Conservation (phyloP, 306 rosid genomes). For the Ochetophila trinervis region DNA sequence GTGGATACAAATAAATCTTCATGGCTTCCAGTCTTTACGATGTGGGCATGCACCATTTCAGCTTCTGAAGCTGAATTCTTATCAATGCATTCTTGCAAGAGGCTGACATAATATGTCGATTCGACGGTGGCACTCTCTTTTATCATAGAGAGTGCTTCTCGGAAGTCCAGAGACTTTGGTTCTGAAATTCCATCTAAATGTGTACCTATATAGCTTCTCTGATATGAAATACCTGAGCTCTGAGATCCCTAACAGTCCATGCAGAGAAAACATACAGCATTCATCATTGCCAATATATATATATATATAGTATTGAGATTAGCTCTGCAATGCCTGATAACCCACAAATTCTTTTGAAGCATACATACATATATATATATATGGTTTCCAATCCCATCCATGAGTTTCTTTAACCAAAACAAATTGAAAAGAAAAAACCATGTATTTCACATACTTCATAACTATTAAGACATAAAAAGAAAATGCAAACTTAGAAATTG, state of each 20-base stretch:
- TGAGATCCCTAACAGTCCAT: constrained; percentile 23
- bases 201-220: constrained; percentile 43
- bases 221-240: constrained; percentile 49
- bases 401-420: too few species aligned
- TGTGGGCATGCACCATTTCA: constrained; percentile 58
- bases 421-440: too few species aligned
- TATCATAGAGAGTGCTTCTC: constrained; percentile 45
- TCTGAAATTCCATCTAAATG: constrained; percentile 40
- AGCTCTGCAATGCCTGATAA: too few species aligned
- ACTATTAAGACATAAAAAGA: too few species aligned
- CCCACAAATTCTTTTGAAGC: too few species aligned
- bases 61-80: constrained; percentile 37
- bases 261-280: too few species aligned
- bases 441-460: too few species aligned
- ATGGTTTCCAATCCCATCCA: too few species aligned
- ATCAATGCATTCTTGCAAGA: constrained; percentile 65
- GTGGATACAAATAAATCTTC: constrained; percentile 50
- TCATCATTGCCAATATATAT: too few species aligned
- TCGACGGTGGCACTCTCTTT: constrained; percentile 39
- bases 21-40: constrained; percentile 60
- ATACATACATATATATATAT: too few species aligned
- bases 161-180: constrained; percentile 43
- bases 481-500: background rate
- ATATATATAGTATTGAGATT: too few species aligned
- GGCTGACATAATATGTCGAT: constrained; percentile 45